Evolutionary conservation across 2,329 filamentous ascomycete species (phyloP), one percentile per base, ranked within the genome.

Genomic region (Penicillium freii): DNA sequence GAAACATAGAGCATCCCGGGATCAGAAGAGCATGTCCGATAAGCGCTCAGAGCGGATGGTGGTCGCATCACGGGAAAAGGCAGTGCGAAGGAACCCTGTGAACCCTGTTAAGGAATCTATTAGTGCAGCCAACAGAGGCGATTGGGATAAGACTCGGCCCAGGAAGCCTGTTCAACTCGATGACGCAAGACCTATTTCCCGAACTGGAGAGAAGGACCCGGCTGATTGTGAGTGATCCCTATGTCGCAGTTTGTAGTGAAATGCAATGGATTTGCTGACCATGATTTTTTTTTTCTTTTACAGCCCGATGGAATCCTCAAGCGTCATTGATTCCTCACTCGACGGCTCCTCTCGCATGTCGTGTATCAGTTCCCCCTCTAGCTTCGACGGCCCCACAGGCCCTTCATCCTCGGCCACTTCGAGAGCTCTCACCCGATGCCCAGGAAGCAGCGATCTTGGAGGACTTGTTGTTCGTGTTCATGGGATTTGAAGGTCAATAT

Each of bases 401-500:
- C 8, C 80, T 92, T 48, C 87, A 90, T 43, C 89, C 90, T 1
- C 78, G 79, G 48, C 81, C 87, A 7, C 80, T 97, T 17, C 80
- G 82, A 55, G 85, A 90, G 56, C 77, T 97, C 58, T 86, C 87
- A 0, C 78, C 95, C 29, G 89, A 95, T 63, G 84, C 84, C 2
- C 94, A 99, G 73, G 94, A 99, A 76, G 85, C 87, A 25, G 89
- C 86, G 9, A 88, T 99, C 46, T 81, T 97, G 43, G 92, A 97
- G 66, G 94, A 99, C 67, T 77, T 99, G 17, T 77, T 97, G 36
- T 97, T 93, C 71, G 92, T 96, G 5, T 95, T 97, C 67, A 97
- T 99, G 92, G 94, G 94, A 25, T 96, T 92, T 62, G 94, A 99
- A 75, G 94, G 94, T n/a, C 92, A 96, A 73, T 97, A 97, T 71